phyloP scores from a whole-genome alignment of 2,329 filamentous ascomycete species.

The Colletotrichum higginsianum region DNA sequence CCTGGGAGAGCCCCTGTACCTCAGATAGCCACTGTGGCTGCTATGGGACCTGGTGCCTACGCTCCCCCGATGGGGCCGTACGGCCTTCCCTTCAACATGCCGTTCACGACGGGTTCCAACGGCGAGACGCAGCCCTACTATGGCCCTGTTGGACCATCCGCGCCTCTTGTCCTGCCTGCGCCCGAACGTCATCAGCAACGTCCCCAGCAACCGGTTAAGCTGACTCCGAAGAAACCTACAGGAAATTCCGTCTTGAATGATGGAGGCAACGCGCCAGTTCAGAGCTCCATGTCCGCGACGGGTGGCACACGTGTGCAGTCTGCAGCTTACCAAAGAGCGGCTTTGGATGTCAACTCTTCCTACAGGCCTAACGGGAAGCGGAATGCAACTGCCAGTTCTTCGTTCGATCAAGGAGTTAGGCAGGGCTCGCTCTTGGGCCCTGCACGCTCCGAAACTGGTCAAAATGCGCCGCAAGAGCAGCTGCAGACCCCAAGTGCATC shows the following conservation, averaged over 20 bases:
- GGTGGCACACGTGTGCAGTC: not conserved
- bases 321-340: not conserved
- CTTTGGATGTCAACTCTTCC: not conserved
- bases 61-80: not conserved
- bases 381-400: not conserved
- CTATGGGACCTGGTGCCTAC: not conserved
- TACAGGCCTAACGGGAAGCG: not conserved
- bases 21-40: not conserved
- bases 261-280: not conserved
- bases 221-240: not conserved
- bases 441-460: not conserved
- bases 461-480: not conserved
- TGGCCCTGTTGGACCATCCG: slow-evolving; percentile 1
- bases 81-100: slow-evolving; percentile 3
- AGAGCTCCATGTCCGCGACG: not conserved
- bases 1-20: not conserved
- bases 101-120: slow-evolving; percentile 11
- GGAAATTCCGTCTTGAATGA: not conserved
- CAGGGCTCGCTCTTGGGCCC: not conserved
- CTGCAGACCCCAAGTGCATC: not conserved
- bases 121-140: slow-evolving; percentile 14
- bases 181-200: not conserved
- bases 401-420: not conserved
- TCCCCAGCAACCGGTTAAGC: no score
- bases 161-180: not conserved